Conservation (phyloP, 1,284 basidiomycete genomes). For the Athelia sp. region DNA sequence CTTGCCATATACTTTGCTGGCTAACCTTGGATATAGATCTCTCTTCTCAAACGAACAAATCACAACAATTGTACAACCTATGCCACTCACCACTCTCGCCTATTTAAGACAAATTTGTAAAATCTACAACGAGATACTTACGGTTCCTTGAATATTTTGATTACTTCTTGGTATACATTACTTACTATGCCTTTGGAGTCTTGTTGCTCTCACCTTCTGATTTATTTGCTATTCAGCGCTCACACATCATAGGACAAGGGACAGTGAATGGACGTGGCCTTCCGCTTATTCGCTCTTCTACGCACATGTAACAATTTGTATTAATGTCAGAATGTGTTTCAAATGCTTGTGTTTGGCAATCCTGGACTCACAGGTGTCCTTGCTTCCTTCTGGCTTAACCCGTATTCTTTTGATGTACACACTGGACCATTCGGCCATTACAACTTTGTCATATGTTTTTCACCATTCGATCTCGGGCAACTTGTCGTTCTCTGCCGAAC, state of each 20-base stretch:
- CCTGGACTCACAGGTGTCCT: no score
- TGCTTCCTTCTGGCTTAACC: no score
- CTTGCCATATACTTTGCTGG: slow-evolving; percentile 6
- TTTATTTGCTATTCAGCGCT: slow-evolving; percentile 22
- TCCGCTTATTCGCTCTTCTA: slow-evolving; percentile 44
- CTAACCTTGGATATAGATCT: slow-evolving; percentile 20
- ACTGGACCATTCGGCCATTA: no score
- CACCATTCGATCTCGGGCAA: no score
- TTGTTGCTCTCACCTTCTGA: slow-evolving; percentile 8
- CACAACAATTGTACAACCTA: not conserved
- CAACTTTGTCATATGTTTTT: no score
- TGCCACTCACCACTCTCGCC: not conserved
- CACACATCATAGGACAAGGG: slow-evolving; percentile 37
- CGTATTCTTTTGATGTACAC: no score
- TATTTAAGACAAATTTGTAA: not conserved
- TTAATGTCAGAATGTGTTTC: slow-evolving; percentile 2
- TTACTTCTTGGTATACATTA: not conserved
- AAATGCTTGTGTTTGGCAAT: no score
- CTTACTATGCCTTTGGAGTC: not conserved
- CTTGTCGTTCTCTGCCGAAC: no score
- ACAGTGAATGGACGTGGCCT: slow-evolving; percentile 67
- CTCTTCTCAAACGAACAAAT: not conserved
- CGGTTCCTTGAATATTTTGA: not conserved
- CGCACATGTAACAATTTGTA: slow-evolving; percentile 34
- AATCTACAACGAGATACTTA: not conserved